A percentile compares a stretch with the other conserved stretches of the same genome.
Conservation (phyloP, 306 rosid species). For the Hippophae tibetana region DNA sequence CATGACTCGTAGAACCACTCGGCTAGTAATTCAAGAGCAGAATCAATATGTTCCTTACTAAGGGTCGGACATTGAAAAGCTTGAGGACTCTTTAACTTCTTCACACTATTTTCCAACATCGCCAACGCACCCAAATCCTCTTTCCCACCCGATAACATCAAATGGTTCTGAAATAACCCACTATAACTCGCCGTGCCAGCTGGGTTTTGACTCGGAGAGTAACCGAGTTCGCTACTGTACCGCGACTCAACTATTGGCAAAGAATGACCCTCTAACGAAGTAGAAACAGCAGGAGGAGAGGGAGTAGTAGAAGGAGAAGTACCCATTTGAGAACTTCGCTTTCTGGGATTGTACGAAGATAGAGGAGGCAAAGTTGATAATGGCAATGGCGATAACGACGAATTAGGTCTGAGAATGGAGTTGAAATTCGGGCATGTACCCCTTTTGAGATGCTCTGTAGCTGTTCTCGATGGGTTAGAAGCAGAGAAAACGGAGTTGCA, state of each 20-base stretch:
- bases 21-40: conserved; percentile 60
- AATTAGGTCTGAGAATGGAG: conserved; percentile 40
- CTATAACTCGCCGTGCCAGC: conserved; percentile 23
- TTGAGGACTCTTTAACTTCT: conserved; percentile 70
- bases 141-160: conserved; percentile 79
- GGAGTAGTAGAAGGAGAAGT: conserved; percentile 17
- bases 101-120: conserved; percentile 84
- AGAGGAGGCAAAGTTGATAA: conserved; percentile 62
- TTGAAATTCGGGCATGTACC: conserved; percentile 85
- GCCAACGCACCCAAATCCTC: conserved; percentile 80
- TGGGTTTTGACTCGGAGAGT: conserved; percentile 19
- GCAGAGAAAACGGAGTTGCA: conserved; percentile 89
- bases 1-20: conserved; percentile 88
- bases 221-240: conserved; percentile 30
- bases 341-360: conserved; percentile 48
- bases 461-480: conserved; percentile 87
- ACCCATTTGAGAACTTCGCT: conserved; percentile 45
- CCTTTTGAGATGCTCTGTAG: conserved; percentile 82
- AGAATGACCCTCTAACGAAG: conserved; percentile 41
- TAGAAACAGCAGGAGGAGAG: conserved; percentile 4
- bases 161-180: conserved; percentile 35
- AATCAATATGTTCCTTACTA: conserved; percentile 66
- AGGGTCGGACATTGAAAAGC: conserved; percentile 45
- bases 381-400: conserved; percentile 59
- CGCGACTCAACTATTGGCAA: conserved; percentile 61